Evolutionary conservation across 805 yeast species (phyloP).

Genomic region (Kodamaea kaohsiungensis): DNA sequence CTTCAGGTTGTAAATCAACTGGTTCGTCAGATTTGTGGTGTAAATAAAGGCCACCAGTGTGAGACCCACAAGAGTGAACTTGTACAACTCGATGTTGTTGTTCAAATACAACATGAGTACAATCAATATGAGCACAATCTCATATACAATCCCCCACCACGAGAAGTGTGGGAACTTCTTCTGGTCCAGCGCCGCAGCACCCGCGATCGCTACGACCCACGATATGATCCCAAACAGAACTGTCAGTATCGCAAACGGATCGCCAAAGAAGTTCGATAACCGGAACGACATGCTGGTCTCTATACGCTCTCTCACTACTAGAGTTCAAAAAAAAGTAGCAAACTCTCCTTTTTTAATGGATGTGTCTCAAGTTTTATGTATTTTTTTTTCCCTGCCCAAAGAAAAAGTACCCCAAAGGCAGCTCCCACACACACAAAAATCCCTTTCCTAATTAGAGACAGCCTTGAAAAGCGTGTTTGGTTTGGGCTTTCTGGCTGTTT

Average conservation of each 20-base stretch:
- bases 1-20: conserved; percentile 63
- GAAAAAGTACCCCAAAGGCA: not conserved
- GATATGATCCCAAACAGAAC: conserved; percentile 70
- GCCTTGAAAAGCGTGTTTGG: conserved; percentile 1
- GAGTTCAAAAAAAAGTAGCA: not conserved
- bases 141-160: conserved; percentile 95
- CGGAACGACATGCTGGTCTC: conserved; percentile 32
- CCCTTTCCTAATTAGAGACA: not conserved
- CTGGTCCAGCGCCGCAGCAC: conserved; percentile 55
- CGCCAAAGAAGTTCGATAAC: conserved; percentile 61
- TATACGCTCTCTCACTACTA: not conserved
- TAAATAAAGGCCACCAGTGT: conserved; percentile 77
- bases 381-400: not conserved
- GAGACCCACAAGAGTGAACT: conserved; percentile 55
- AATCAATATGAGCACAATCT: conserved; percentile 58
- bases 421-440: not conserved
- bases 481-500: not conserved
- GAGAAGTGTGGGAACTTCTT: conserved; percentile 72
- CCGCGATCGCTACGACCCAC: conserved; percentile 89
- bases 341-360: not conserved
- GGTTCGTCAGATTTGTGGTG: conserved; percentile 80
- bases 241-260: conserved; percentile 87
- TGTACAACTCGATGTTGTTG: conserved; percentile 70
- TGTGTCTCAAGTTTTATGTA: not conserved
- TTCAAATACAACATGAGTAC: conserved; percentile 54